Conservation (phyloP, 2,329 filamentous ascomycete genomes). For the Colletotrichum eremochloae region DNA sequence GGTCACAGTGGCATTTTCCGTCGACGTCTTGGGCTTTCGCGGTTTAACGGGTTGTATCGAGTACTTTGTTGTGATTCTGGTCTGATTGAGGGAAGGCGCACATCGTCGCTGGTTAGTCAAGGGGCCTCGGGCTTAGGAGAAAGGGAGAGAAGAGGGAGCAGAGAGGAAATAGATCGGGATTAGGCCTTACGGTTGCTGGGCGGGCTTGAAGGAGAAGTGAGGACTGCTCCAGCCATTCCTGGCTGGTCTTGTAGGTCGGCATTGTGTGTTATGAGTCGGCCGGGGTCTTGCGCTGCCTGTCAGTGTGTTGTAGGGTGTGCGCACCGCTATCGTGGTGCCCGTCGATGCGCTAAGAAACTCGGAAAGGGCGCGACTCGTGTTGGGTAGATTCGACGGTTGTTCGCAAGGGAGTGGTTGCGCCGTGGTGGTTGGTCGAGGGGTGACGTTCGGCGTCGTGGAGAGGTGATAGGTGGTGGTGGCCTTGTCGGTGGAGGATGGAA, state of each 20-base stretch:
- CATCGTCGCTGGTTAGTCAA: constrained; percentile 8
- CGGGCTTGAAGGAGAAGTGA: constrained; percentile 86
- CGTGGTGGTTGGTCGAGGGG: constrained; percentile 15
- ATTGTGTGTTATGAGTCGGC: constrained; percentile 62
- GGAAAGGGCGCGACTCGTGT: no score
- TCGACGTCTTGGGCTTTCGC: constrained; percentile 44
- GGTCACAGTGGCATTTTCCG: constrained; percentile 47
- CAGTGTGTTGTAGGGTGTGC: background rate
- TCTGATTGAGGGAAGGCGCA: constrained; percentile 64
- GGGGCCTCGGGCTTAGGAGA: background rate
- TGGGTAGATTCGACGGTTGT: background rate
- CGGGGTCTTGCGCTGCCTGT: constrained; percentile 7
- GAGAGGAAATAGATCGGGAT: constrained; percentile 3
- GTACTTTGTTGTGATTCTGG: constrained; percentile 94
- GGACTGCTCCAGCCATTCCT: constrained; percentile 94
- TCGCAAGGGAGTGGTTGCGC: constrained; percentile 1
- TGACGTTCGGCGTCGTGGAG: constrained; percentile 21
- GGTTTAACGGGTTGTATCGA: constrained; percentile 68
- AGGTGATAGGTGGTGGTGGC: constrained; percentile 2
- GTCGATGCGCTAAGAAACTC: background rate
- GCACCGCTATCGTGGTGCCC: background rate
- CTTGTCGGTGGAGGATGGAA: constrained; percentile 24
- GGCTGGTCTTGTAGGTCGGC: constrained; percentile 84
- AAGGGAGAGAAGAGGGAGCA: constrained; percentile 9
- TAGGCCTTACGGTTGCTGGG: constrained; percentile 78